Evolutionary conservation across 192 early-diverging fungal species (phyloP).

Genomic region (Glomus cerebriforme): DNA sequence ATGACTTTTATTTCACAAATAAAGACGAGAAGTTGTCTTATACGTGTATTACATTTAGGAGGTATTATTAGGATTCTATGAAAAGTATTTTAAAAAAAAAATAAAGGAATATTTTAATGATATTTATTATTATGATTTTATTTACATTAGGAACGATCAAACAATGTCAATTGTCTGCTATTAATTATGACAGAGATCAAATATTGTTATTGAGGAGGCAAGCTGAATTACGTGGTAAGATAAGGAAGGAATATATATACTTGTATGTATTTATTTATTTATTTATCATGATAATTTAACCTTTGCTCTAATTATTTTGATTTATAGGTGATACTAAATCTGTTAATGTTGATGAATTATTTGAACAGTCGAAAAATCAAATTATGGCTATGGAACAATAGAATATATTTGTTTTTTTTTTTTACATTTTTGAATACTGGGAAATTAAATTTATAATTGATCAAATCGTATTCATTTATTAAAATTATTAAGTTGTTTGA

Average conservation of each 20-base stretch:
- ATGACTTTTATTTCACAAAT: slow-evolving; percentile 50
- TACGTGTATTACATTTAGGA: slow-evolving; percentile 47
- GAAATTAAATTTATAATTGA: too few relatives aligned
- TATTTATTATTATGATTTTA: background rate
- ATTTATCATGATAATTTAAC: background rate
- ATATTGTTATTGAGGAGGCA: slow-evolving; percentile 29
- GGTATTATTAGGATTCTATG: slow-evolving; percentile 33
- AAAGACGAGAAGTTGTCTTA: slow-evolving; percentile 40
- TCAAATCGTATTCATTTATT: too few relatives aligned
- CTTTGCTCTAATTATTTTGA: background rate
- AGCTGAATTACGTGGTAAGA: background rate
- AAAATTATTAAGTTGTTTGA: too few relatives aligned
- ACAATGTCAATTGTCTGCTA: slow-evolving; percentile 43
- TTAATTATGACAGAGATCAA: slow-evolving; percentile 46
- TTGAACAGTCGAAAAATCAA: background rate
- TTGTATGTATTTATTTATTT: background rate
- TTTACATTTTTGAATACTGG: too few relatives aligned
- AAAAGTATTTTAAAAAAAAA: background rate
- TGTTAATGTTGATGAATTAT: background rate
- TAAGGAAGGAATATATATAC: background rate
- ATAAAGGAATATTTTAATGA: background rate
- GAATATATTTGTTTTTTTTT: background rate
- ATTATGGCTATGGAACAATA: background rate
- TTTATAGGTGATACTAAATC: background rate
- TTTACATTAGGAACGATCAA: slow-evolving; percentile 38